A percentile compares a stretch with the other conserved stretches of the same genome.
phyloP scores from a whole-genome alignment of 192 early-diverging fungal genomes.

The Linnemannia hyalina region DNA sequence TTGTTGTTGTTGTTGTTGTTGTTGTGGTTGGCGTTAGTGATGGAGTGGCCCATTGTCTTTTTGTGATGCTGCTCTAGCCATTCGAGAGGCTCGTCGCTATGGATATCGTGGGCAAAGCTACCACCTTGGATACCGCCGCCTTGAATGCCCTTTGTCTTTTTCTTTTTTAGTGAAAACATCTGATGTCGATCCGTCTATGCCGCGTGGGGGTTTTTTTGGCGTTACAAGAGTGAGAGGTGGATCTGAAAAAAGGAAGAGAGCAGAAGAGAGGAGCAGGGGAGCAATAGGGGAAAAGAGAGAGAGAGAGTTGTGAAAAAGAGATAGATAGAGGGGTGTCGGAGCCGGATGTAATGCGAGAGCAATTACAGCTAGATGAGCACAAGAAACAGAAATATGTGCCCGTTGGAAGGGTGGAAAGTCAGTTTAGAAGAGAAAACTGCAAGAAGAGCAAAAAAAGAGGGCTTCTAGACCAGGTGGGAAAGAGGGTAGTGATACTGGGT shows the following conservation, averaged over 20 bases:
- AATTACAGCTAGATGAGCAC: slow-evolving; percentile 1
- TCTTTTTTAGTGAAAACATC: slow-evolving; percentile 43
- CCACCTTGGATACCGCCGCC: slow-evolving; percentile 2
- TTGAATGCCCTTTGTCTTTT: slow-evolving; percentile 35
- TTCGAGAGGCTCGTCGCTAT: slow-evolving; percentile 16
- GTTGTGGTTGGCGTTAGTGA: slow-evolving; percentile 5
- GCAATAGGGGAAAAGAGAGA: neutral
- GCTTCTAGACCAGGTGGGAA: neutral
- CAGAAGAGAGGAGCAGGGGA: neutral
- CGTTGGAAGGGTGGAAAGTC: slow-evolving; percentile 1
- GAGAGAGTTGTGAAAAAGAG: neutral
- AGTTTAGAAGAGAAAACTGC: neutral
- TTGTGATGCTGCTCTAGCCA: slow-evolving; percentile 47
- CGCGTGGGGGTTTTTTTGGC: slow-evolving; percentile 7
- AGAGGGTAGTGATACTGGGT: neutral
- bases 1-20: slow-evolving; percentile 3
- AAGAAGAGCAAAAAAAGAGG: neutral
- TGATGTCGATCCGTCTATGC: slow-evolving; percentile 4
- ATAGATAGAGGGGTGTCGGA: neutral
- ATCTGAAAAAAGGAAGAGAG: neutral
- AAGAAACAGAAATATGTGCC: neutral
- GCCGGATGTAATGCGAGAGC: neutral
- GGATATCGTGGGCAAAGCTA: slow-evolving; percentile 7
- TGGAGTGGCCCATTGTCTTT: slow-evolving; percentile 30
- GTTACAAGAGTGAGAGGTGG: neutral